phyloP scores from a whole-genome alignment of 805 yeast species.

The Yarrowia sp. region DNA sequence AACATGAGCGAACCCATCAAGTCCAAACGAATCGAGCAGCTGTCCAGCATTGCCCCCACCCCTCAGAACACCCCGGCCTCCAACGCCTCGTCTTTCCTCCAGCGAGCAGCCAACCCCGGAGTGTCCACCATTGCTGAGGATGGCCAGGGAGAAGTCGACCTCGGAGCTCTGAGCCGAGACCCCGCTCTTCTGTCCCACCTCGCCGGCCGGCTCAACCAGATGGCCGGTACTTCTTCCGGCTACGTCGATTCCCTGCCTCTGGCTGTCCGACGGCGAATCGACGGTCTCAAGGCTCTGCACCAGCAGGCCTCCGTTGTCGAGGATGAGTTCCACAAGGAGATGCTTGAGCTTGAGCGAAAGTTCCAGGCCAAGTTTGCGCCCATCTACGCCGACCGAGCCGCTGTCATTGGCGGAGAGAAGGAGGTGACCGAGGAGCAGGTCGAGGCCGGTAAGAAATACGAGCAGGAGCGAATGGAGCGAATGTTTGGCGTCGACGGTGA shows the following conservation, averaged over 20 bases:
- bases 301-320: conserved; percentile 80
- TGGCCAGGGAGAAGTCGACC: conserved; percentile 48
- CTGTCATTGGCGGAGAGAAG: conserved; percentile 70
- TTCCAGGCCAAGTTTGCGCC: conserved; percentile 77
- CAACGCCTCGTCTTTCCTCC: conserved; percentile 74
- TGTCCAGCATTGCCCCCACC: conserved; percentile 87
- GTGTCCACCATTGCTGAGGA: conserved; percentile 81
- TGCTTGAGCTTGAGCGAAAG: conserved; percentile 84
- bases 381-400: conserved; percentile 72
- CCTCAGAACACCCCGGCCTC: conserved; percentile 98
- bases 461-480: conserved; percentile 55
- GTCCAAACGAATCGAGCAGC: conserved; percentile 69
- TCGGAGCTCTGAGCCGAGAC: conserved; percentile 66
- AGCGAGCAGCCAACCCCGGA: conserved; percentile 53
- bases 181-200: conserved; percentile 87
- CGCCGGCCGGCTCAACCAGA: conserved; percentile 82
- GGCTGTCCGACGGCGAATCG: conserved; percentile 74
- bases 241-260: conserved; percentile 80
- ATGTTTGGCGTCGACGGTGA: conserved; percentile 55
- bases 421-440: conserved; percentile 84
- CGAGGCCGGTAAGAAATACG: conserved; percentile 72
- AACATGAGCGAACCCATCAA: conserved; percentile 88
- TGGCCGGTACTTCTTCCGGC: conserved; percentile 87
- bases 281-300: conserved; percentile 83
- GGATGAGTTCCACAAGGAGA: conserved; percentile 88